These are phyloP conservation scores for Xylaria sp. DNA, from an alignment of 2,329 filamentous ascomycete genomes.

Conservation along the genomic window DNA sequence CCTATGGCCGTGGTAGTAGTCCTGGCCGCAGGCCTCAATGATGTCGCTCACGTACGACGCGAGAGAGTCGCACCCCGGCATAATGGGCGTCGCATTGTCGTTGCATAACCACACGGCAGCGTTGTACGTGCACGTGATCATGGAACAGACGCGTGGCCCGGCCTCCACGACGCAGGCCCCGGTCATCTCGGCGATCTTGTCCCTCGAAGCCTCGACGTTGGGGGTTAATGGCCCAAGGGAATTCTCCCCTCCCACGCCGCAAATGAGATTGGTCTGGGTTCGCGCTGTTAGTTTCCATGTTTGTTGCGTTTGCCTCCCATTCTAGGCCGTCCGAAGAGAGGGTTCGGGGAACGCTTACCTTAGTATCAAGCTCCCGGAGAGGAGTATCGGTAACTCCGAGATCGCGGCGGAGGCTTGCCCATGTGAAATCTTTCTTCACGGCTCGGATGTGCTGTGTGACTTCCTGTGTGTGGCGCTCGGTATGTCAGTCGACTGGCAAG, in stretches of 20 bases:
- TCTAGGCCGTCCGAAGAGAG: background rate
- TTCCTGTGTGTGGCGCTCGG: background rate
- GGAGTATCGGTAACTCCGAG: too few relatives aligned
- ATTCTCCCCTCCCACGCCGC: constrained; percentile 3
- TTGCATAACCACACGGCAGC: constrained; percentile 31
- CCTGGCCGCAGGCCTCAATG: background rate
- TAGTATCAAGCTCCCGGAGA: background rate
- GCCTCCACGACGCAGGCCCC: background rate
- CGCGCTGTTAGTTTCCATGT: background rate
- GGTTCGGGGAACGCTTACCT: background rate
- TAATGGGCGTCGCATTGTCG: constrained; percentile 10
- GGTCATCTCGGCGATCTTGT: background rate
- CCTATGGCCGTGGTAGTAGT: background rate
- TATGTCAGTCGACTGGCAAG: background rate
- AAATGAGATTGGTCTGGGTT: constrained; percentile 5
- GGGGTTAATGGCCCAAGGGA: background rate
- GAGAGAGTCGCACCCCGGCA: constrained; percentile 8
- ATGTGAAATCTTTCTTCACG: background rate
- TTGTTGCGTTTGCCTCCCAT: background rate
- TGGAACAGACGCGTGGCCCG: constrained; percentile 16
- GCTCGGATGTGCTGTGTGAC: background rate
- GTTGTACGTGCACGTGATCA: constrained; percentile 13
- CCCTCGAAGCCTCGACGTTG: background rate
- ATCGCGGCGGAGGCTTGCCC: background rate
- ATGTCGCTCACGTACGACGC: constrained; percentile 26